These are phyloP conservation scores for Phlegmacium glaucopus DNA, from an alignment of 768 basidiomycete genomes.

Conservation along the genomic window DNA sequence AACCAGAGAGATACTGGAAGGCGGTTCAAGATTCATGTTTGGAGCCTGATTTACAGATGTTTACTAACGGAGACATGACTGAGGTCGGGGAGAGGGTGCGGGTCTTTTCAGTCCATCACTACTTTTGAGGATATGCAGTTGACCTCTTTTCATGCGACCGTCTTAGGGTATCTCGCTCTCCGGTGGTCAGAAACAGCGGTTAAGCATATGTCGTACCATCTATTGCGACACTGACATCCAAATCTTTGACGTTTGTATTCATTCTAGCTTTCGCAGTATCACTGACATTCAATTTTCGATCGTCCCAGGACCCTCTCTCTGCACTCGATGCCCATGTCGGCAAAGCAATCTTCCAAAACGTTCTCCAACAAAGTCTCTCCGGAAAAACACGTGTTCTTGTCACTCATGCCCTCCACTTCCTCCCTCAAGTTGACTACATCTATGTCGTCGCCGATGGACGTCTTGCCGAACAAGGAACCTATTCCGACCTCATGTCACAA, in stretches of 20 bases:
- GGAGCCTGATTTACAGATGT: slow-evolving; percentile 74
- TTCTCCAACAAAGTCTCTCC: slow-evolving; percentile 57
- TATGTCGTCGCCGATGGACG: slow-evolving; percentile 73
- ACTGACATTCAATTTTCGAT: neutral
- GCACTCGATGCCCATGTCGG: slow-evolving; percentile 93
- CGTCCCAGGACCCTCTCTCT: slow-evolving; percentile 69
- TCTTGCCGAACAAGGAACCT: slow-evolving; percentile 81
- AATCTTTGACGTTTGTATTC: slow-evolving; percentile 66
- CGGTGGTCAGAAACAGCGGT: slow-evolving; percentile 75
- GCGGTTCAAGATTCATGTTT: slow-evolving; percentile 76
- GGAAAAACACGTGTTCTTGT: slow-evolving; percentile 85
- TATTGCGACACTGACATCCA: slow-evolving; percentile 86
- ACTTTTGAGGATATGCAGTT: too few relatives aligned
- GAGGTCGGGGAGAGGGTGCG: slow-evolving; percentile 44
- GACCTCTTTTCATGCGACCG: too few relatives aligned
- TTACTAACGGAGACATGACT: slow-evolving; percentile 75
- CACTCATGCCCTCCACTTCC: slow-evolving; percentile 89
- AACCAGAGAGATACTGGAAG: slow-evolving; percentile 79
- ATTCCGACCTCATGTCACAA: slow-evolving; percentile 60
- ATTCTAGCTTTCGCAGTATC: neutral
- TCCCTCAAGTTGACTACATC: slow-evolving; percentile 86
- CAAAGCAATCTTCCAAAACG: slow-evolving; percentile 81
- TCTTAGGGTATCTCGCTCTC: slow-evolving; percentile 73
- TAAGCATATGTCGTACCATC: slow-evolving; percentile 84
- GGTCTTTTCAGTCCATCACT: too few relatives aligned